Conservation (phyloP, 176 grass and related monocot genomes). For the Oryza nivara region DNA sequence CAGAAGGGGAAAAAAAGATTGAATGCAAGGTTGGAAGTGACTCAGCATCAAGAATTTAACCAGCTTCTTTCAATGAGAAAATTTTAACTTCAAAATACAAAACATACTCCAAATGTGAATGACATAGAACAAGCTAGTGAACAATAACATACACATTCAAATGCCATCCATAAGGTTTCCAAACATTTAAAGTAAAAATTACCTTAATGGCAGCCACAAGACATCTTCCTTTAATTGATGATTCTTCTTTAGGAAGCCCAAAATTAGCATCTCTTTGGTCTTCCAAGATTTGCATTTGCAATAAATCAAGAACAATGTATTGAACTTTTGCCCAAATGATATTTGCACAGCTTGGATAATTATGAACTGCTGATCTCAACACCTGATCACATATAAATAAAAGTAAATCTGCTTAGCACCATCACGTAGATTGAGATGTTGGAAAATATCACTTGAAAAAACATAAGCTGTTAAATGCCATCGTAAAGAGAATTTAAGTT, state of each 20-base stretch:
- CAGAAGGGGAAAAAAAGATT: neutral
- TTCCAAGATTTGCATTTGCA: conserved; percentile 56
- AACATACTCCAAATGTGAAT: neutral
- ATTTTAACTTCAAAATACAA: conserved; percentile 16
- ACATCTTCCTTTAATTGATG: conserved; percentile 70
- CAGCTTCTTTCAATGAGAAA: neutral
- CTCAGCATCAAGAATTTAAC: neutral
- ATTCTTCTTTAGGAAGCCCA: conserved; percentile 68
- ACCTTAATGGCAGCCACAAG: conserved; percentile 86
- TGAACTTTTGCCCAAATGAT: conserved; percentile 70
- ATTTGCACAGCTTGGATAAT: conserved; percentile 72
- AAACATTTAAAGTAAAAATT: conserved; percentile 34
- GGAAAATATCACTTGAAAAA: neutral
- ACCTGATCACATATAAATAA: conserved; percentile 51
- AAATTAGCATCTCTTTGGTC: conserved; percentile 51
- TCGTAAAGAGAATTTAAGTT: neutral
- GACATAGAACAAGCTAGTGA: neutral
- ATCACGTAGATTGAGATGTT: neutral
- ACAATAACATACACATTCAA: neutral
- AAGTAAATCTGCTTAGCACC: neutral
- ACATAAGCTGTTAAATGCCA: neutral
- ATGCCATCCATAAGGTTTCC: conserved; percentile 20
- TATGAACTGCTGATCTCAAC: conserved; percentile 76
- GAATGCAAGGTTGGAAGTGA: neutral
- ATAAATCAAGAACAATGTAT: conserved; percentile 54